Evolutionary conservation across 179 eudicot species (phyloP), one percentile per base, ranked within the genome.

Genomic region (Nepenthes alata): DNA sequence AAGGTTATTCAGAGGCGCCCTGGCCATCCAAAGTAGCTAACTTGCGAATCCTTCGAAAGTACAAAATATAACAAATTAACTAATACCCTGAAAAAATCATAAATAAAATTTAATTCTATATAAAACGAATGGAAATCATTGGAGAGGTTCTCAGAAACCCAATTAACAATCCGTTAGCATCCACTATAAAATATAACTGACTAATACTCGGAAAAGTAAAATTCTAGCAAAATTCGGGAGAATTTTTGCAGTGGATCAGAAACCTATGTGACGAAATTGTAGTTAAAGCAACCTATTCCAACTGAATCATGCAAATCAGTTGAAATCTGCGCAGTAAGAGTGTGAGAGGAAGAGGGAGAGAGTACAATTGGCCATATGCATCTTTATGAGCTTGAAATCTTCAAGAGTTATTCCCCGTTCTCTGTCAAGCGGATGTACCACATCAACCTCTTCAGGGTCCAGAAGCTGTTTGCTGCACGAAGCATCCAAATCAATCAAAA

Each of bases 361-460:
- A 37, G 57, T 81, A 91, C 98, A 89, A 77, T 78, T 86, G 53
- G 98, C 66, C 91, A 91, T 91, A 55, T 84, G 83, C 77, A 91
- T 68, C 75, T 91, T 91, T 48, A 91, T 77, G 70, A 91, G 85
- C 88, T 86, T 89, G 75, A 77, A 78, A 74, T 91, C 96, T 56
- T 91, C 96, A 57, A 86, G 77, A 11, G 86, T 83, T 38, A 89
- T 77, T 58, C 93, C 96, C 65, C 83, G 77, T 45, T 93, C 93
- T 67, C 77, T 89, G 58, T 93, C 98, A 55, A 73, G 69, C 37
- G 64, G 77, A 10, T 89, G 95, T 25, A 93, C 93, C 53, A 80
- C 84, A 71, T 91, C 95, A 51, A 83, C 91, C 71, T 91, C 81
- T 74, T 89, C 98, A 45, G 76, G 89, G 62, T 91, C 94, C 76